Percentiles rank a stretch among this genome's conserved stretches.
Conservation (phyloP, 2,329 filamentous ascomycete genomes). For the Aspergillus candidus region DNA sequence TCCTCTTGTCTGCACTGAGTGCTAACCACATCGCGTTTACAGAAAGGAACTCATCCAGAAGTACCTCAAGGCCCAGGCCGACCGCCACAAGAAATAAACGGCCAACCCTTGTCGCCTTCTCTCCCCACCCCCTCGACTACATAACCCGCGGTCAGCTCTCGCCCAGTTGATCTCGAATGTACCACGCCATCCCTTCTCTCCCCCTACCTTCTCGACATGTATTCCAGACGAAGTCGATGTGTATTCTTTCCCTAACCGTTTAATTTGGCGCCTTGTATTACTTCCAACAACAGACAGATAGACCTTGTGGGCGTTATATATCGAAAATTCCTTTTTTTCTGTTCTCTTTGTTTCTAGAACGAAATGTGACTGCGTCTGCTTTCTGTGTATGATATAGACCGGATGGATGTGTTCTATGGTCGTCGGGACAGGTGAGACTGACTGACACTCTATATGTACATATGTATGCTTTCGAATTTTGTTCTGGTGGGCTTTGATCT, state of each 20-base stretch:
- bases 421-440: conserved; percentile 2
- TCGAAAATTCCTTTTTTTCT: conserved; percentile 4
- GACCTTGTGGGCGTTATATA: conserved; percentile 14
- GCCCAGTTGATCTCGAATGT: conserved; percentile 2
- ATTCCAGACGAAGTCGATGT: conserved; percentile 7
- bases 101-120: not conserved
- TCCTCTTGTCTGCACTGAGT: not conserved
- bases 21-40: conserved; percentile 10
- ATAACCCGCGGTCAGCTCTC: not conserved
- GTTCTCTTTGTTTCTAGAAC: not conserved
- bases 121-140: not conserved
- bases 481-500: conserved; percentile 4
- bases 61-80: conserved; percentile 61
- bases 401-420: no score
- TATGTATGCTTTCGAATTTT: conserved; percentile 8
- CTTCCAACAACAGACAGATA: conserved; percentile 14
- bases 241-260: conserved; percentile 7
- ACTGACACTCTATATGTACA: conserved; percentile 8
- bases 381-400: no score
- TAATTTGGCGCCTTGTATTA: conserved; percentile 15
- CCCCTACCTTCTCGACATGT: conserved; percentile 4
- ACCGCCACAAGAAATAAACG: conserved; percentile 55
- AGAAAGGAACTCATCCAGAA: conserved; percentile 62
- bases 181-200: not conserved
- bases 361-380: no score